phyloP scores from a whole-genome alignment of 2,329 filamentous ascomycete species.

The Ophiostoma sp. region DNA sequence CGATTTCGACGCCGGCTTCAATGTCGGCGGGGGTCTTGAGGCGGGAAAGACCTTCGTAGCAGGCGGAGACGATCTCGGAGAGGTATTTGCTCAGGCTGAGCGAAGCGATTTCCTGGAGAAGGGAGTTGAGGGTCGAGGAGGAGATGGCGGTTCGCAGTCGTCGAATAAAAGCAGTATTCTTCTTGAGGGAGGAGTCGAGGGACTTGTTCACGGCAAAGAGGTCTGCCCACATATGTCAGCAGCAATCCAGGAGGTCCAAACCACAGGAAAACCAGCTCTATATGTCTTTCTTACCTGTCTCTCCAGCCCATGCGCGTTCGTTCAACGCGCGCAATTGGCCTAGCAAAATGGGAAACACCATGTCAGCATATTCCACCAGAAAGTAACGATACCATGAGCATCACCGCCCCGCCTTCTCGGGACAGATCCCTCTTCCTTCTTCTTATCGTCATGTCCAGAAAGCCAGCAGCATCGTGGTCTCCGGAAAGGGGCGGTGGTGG shows the following conservation, averaged over 20 bases:
- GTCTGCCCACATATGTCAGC: constrained; percentile 51
- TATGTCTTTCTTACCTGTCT: constrained; percentile 62
- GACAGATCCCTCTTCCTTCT: background rate
- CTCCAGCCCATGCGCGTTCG: constrained; percentile 81
- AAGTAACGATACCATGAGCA: background rate
- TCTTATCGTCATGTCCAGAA: background rate
- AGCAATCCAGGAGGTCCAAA: background rate
- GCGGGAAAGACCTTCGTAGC: constrained; percentile 89
- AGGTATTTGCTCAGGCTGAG: constrained; percentile 94
- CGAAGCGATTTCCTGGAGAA: constrained; percentile 85
- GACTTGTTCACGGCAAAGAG: constrained; percentile 74
- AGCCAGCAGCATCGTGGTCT: background rate
- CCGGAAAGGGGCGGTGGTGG: background rate
- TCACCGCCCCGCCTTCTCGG: background rate
- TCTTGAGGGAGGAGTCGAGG: constrained; percentile 93
- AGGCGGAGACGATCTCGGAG: constrained; percentile 93
- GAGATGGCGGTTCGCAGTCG: constrained; percentile 88
- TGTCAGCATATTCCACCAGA: constrained; percentile 31
- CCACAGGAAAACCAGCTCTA: too few species aligned
- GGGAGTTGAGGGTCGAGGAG: constrained; percentile 74
- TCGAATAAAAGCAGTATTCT: constrained; percentile 98
- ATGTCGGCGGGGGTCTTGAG: constrained; percentile 91
- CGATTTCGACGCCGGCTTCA: constrained; percentile 85
- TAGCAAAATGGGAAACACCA: constrained; percentile 41
- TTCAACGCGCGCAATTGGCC: constrained; percentile 91